Percentiles rank a stretch among this genome's conserved stretches.
Conservation (phyloP, 1,284 basidiomycete species). For the Apiotrichum laibachii region DNA sequence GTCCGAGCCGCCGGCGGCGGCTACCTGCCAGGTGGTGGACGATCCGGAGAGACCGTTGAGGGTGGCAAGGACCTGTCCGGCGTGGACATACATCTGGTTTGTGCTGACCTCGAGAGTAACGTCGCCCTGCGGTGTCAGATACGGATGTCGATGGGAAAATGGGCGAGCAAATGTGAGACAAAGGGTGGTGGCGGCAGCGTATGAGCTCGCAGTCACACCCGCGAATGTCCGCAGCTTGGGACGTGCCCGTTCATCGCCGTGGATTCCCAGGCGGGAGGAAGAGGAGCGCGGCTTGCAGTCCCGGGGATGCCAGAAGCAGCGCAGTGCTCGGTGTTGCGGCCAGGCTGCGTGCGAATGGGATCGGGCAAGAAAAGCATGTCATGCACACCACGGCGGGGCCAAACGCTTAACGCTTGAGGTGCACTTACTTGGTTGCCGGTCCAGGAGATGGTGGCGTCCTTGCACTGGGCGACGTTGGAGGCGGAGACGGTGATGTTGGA, state of each 20-base stretch:
- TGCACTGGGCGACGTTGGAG: slow-evolving; percentile 41
- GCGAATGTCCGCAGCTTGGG: too few species aligned
- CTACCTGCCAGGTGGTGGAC: slow-evolving; percentile 38
- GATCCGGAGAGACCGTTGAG: slow-evolving; percentile 18
- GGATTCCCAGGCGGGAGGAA: too few species aligned
- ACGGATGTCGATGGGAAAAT: background rate
- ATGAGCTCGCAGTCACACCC: too few species aligned
- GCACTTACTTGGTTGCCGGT: slow-evolving; percentile 39
- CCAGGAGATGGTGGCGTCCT: slow-evolving; percentile 42
- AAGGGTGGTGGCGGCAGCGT: background rate
- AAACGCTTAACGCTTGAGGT: too few species aligned
- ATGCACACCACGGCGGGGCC: background rate
- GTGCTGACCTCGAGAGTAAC: slow-evolving; percentile 39
- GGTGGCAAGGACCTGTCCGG: slow-evolving; percentile 23
- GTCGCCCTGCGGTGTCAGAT: slow-evolving; percentile 23
- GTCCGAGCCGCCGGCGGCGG: slow-evolving; percentile 28
- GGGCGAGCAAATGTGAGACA: background rate
- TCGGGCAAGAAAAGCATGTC: background rate
- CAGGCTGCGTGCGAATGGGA: too few species aligned
- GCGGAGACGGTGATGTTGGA: slow-evolving; percentile 40
- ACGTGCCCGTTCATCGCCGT: too few species aligned
- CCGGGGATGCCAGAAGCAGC: too few species aligned
- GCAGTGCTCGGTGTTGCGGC: too few species aligned
- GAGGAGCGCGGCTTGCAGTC: too few species aligned
- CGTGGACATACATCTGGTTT: slow-evolving; percentile 45